These are phyloP conservation scores for Chamaecyparis obtusa DNA, from an alignment of 75 land plant species.

Conservation along the genomic window DNA sequence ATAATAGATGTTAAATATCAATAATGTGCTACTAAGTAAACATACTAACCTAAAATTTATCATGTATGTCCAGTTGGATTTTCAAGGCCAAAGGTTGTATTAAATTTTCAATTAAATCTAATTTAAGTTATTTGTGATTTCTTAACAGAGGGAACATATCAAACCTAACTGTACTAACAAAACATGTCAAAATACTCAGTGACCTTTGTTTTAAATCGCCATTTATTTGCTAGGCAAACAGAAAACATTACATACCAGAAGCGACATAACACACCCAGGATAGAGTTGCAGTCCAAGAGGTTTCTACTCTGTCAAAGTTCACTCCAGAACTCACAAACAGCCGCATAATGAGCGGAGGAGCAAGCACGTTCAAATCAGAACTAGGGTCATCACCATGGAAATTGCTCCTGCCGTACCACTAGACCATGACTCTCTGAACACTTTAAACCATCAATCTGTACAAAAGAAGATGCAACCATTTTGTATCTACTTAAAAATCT, in stretches of 20 bases:
- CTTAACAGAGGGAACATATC: background rate
- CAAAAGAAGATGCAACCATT: background rate
- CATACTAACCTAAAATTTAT: background rate
- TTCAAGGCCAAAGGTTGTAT: background rate
- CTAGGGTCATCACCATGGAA: background rate
- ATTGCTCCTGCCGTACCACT: background rate
- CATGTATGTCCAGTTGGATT: background rate
- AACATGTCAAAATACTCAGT: background rate
- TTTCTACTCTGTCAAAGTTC: background rate
- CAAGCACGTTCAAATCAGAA: background rate
- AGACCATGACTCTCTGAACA: background rate
- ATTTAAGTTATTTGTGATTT: background rate
- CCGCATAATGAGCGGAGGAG: background rate
- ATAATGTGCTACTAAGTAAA: background rate
- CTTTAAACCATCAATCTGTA: background rate
- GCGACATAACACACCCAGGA: background rate
- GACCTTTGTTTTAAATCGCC: background rate
- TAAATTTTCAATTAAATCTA: background rate
- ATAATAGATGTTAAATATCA: background rate
- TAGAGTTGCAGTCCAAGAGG: background rate
- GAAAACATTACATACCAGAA: background rate
- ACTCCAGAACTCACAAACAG: background rate
- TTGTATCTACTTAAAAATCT: background rate
- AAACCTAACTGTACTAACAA: background rate
- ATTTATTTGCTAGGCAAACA: background rate